phyloP scores from a whole-genome alignment of 1,284 basidiomycete species.

The Wolfiporia cocos region DNA sequence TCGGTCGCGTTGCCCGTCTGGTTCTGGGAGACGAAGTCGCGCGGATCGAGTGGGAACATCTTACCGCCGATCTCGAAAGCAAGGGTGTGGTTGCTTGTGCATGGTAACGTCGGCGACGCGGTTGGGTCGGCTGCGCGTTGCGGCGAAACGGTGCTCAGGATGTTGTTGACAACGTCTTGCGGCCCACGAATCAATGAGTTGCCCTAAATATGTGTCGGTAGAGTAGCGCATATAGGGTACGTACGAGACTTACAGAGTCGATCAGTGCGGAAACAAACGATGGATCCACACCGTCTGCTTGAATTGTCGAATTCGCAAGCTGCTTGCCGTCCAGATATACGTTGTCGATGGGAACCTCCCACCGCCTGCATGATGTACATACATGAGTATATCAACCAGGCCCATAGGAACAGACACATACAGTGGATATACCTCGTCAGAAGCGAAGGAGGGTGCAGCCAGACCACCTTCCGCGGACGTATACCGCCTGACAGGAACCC shows the following conservation, averaged over 20 bases:
- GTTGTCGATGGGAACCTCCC: slow-evolving; percentile 53
- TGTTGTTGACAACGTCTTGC: slow-evolving; percentile 30
- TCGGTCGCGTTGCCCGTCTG: slow-evolving; percentile 30
- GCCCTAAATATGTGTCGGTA: too few species aligned
- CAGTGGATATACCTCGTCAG: slow-evolving; percentile 30
- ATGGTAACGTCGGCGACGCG: slow-evolving; percentile 29
- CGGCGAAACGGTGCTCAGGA: slow-evolving; percentile 33
- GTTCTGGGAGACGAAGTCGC: slow-evolving; percentile 48
- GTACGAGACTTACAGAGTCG: slow-evolving; percentile 37
- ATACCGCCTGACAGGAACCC: slow-evolving; percentile 38
- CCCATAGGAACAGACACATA: too few species aligned
- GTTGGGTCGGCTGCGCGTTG: slow-evolving; percentile 23
- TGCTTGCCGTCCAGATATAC: slow-evolving; percentile 49
- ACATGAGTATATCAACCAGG: too few species aligned
- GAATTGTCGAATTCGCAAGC: slow-evolving; percentile 37
- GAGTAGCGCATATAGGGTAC: background rate
- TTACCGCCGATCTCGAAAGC: slow-evolving; percentile 58
- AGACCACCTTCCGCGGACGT: slow-evolving; percentile 30
- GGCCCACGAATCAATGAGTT: slow-evolving; percentile 35
- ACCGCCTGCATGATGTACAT: slow-evolving; percentile 44
- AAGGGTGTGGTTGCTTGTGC: slow-evolving; percentile 44
- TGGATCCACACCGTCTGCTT: slow-evolving; percentile 27
- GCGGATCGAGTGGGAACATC: slow-evolving; percentile 59
- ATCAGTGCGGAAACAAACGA: slow-evolving; percentile 41
- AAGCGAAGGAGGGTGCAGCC: slow-evolving; percentile 28